Base-by-base conservation (phyloP, 2,329 filamentous ascomycete genomes). In the Chrysosporium keratinophilum region DNA sequence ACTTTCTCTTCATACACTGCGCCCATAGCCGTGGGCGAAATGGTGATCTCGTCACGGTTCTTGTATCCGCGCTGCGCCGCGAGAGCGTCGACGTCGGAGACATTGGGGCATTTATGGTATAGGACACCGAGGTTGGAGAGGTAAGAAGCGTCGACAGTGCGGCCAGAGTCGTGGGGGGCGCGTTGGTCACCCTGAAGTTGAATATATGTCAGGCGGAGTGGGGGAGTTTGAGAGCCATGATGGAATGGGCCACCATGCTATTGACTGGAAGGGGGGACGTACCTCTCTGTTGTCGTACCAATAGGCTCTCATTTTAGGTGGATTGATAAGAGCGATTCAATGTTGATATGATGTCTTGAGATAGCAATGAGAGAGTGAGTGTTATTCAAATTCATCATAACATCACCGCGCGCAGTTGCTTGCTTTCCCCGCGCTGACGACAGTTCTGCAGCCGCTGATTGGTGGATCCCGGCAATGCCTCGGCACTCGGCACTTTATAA, bases 41-140 rank as follows among this genome's bases (percentile, higher is more conserved):
- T 87, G 56, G 81, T 87, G 68, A 97, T 87, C 72, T 94, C 84
- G 74, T 98, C 93, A 54, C 91, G 86, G 76, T 97, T 96, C 75
- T 86, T 90, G 78, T 98, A 97, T 62, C 80, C 78, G 56, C 91
- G 85, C 60, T 85, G 75, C 2, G 71, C 62, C 2, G 93, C 91
- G 43, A 98, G 79, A 42, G 73, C 68, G 68, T 97, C 78, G 40
- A 97, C 89, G 23, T 76, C 76, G 33, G 76, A 71, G 47, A 90
- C 67, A 34, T 80, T 73, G 11, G 82, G 74, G 62, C 86, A 80
- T 66, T 79, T 76, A 68, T 81, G 82, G 77, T 94, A 93, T 43
- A 88, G 71, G 37, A 98, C 88, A 56, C 91, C 91, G 15, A 97
- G 76, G 52, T 79, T 76, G 59, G 76, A 70, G 55, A 98, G 83